Base-by-base conservation (phyloP, 148 eudicot species). In the Camellia lanceoleosa region DNA sequence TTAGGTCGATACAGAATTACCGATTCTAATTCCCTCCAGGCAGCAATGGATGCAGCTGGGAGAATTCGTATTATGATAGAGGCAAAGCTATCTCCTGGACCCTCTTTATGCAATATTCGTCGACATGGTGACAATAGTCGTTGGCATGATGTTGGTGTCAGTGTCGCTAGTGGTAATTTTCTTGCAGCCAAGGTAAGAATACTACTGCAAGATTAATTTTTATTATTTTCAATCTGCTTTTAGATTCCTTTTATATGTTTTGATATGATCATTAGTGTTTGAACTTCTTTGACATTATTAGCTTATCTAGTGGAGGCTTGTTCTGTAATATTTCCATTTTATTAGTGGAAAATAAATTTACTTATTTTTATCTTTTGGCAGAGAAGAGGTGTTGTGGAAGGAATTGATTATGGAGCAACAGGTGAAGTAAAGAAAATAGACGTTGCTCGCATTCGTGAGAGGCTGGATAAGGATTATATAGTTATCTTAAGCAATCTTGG, bases 351-450 rank as follows among this genome's bases (percentile, higher is more conserved):
- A 68, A 62, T 19, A 75, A 6, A 59, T 75, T 58, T 3, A 19
- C 47, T 5, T 80, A 20, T 62, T 13, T 51, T 44, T 16, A 59
- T 38, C 71, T 78, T 54, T 82, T 78, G 71, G 73, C 89, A 95
- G 97, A 90, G 87, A 84, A 90, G 92, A 86, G 98, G 98, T 82
- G 91, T 92, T 70, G 91, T 93, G 65, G 93, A 95, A 82, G 98
- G 97, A 16, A 87, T 93, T 85, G 98, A 95, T 89, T 95, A 84
- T 85, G 97, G 86, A 81, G 92, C 97, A 59, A 95, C 98, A 8
- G 98, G 97, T 68, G 97, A 92, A 89, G 98, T 96, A 38, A 96
- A 92, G 90, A 96, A 93, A 88, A 88, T 96, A 69, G 95, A 96
- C 83, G 93, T 93, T 78, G 80, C 85, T 82, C 91, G 91, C 80